Evolutionary conservation across 2,329 filamentous ascomycete species (phyloP), one percentile per base, ranked within the genome.

Genomic region (Colletotrichum neosansevieriae): DNA sequence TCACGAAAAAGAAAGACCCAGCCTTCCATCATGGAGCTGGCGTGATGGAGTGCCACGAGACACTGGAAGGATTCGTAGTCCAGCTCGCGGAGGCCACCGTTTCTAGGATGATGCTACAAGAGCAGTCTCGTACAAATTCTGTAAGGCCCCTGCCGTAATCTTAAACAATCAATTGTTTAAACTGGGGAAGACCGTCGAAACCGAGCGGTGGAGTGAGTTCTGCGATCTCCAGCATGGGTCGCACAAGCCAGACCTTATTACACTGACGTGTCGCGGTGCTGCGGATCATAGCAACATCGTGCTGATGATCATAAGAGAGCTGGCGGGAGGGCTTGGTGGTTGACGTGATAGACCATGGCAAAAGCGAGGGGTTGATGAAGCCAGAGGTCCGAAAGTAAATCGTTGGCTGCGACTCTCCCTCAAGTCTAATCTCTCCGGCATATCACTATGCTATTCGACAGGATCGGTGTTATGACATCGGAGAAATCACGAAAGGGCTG

Each of bases 201-300:
- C 66, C 61, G 36, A 56, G 24, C 11, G 24, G 54, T 34, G 21
- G 21, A 42, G 34, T 15, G 47, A 29, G 34, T 40, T 9, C 40
- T 60, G 40, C 40, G 66, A 69, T 69, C 66, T 66, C 56, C 61
- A 21, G 42, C 66, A 69, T 65, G 66, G 66, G 66, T 45, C 54
- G 66, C 66, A 69, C 66, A 69, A 59, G 61, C 66, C 66, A 66
- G 66, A 65, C 66, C 66, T 69, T 69, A 66, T 65, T 69, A n/a
- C 66, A 36, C 17, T 50, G 54, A 59, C 49, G 49, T 60, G 49
- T 60, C 15, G 61, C 61, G 61, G 49, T 60, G 49, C 56, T 12
- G 66, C 61, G 61, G 66, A 66, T 59, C 66, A 56, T 40, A 51
- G 40, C 38, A 45, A 13, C 21, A 65, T 38, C 45, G 24, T 13